Evolutionary conservation across 139 green algal genomes (phyloP), one percentile per base, ranked within the genome.

Genomic region (Edaphochlamys debaryana): DNA sequence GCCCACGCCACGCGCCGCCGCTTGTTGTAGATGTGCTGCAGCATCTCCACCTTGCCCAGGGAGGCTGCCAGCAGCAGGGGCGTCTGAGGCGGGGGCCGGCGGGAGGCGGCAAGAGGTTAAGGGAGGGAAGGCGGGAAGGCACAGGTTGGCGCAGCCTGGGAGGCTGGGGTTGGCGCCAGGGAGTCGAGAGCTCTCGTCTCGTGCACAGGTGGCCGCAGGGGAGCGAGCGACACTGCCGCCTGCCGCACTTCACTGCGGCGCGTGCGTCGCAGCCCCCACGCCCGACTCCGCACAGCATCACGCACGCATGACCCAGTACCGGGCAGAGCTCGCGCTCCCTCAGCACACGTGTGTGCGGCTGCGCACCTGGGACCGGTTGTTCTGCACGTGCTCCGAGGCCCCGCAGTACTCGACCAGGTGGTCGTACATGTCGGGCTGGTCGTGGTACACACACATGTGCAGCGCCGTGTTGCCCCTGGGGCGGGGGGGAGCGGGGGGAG

Each of bases 11-110:
- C 83, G 19, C 86, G 73, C 22, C 89, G 73, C 9, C 89, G 79
- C 74, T 87, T 89, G 80, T 86, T 89, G 85, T 92, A 92, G 40
- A 94, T 92, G 88, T 92, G 90, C 87, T 92, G 85, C 70, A 90
- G 87, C 71, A 88, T 85, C 34, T 84, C 77, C 32, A 90, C 82
- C 64, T 91, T 90, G 69, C 90, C 90, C 54, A 92, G 68, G 3
- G 82, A 80, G 9, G 90, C 90, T 0, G 88, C 88, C 41, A 94
- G 85, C 71, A 91, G 82, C 64, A 93, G 74, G 11, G 88, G 87
- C 29, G 88, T 92, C 54, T 87, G 69, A 56, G 54, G 86, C 87
- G 25, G 54, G 67, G 79, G 45, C 25, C 11, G 29, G 80, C 74
- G 17, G 60, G 48, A 15, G 9, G 34, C 32, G 8, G 66, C 19